Evolutionary conservation across 306 rosid genomes (phyloP).

Genomic region (Astragalus glycyphyllos): DNA sequence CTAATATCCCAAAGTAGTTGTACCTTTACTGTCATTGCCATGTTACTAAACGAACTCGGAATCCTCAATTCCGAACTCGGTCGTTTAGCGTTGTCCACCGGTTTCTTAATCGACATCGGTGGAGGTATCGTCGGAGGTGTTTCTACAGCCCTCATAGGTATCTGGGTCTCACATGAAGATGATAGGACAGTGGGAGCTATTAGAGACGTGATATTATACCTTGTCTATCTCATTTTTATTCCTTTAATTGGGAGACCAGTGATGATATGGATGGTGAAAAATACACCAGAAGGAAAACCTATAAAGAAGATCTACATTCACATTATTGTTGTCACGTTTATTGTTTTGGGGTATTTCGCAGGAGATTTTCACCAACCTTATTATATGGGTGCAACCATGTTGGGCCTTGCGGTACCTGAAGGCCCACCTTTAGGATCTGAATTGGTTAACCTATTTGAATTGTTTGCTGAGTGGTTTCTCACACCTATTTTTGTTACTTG

Average conservation of each 20-base stretch:
- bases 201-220: neutral
- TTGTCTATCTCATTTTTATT: neutral
- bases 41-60: slow-evolving; percentile 40
- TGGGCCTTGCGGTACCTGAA: slow-evolving; percentile 59
- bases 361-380: neutral
- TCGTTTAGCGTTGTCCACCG: slow-evolving; percentile 42
- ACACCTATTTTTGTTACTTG: slow-evolving; percentile 53
- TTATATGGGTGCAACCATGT: slow-evolving; percentile 39
- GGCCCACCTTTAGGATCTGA: slow-evolving; percentile 67
- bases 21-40: slow-evolving; percentile 45
- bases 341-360: slow-evolving; percentile 11
- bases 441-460: slow-evolving; percentile 46
- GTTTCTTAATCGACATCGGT: slow-evolving; percentile 29
- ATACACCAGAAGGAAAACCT: slow-evolving; percentile 48
- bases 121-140: neutral
- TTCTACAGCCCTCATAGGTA: neutral
- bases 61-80: slow-evolving; percentile 53
- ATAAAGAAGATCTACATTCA: slow-evolving; percentile 33
- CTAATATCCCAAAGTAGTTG: slow-evolving; percentile 34
- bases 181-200: neutral
- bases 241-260: slow-evolving; percentile 35
- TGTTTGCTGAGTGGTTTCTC: slow-evolving; percentile 39
- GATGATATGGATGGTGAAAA: slow-evolving; percentile 50
- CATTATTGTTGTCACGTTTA: slow-evolving; percentile 6
- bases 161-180: too few species aligned